phyloP scores from a whole-genome alignment of 202 grass and related monocot species.

The Setaria italica region DNA sequence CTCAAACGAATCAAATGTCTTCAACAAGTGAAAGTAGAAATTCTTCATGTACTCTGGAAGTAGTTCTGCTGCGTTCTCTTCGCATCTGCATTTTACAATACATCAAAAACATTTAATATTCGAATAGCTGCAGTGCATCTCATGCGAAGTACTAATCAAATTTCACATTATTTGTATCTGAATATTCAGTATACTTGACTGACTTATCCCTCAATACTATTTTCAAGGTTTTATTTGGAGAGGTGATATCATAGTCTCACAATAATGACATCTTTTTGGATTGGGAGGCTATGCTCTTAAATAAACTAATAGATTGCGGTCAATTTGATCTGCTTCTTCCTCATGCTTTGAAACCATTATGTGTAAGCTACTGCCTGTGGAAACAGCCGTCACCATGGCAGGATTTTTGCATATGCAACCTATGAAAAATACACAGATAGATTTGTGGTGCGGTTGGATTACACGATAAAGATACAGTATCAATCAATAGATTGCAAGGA shows the following conservation, averaged over 20 bases:
- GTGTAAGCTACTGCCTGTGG: background rate
- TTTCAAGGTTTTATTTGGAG: background rate
- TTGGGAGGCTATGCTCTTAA: background rate
- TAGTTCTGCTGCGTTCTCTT: background rate
- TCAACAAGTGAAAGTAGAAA: constrained; percentile 28
- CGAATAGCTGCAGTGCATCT: background rate
- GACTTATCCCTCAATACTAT: background rate
- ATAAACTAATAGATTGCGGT: background rate
- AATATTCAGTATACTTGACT: background rate
- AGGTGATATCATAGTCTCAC: background rate
- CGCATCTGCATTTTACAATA: constrained; percentile 12
- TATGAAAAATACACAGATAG: background rate
- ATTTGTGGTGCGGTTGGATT: background rate
- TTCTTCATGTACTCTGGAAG: constrained; percentile 47
- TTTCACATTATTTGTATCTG: background rate
- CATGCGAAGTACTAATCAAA: constrained; percentile 3
- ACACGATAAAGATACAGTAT: background rate
- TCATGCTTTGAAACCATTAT: background rate
- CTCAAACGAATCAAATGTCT: constrained; percentile 28
- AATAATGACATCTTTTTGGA: background rate
- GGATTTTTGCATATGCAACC: background rate
- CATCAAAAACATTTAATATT: background rate
- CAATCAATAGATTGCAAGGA: background rate
- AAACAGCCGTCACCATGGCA: background rate
- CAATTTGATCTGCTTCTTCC: too few species aligned